phyloP scores from a whole-genome alignment of 176 grass and related monocot species.

The Melocanna baccifera region DNA sequence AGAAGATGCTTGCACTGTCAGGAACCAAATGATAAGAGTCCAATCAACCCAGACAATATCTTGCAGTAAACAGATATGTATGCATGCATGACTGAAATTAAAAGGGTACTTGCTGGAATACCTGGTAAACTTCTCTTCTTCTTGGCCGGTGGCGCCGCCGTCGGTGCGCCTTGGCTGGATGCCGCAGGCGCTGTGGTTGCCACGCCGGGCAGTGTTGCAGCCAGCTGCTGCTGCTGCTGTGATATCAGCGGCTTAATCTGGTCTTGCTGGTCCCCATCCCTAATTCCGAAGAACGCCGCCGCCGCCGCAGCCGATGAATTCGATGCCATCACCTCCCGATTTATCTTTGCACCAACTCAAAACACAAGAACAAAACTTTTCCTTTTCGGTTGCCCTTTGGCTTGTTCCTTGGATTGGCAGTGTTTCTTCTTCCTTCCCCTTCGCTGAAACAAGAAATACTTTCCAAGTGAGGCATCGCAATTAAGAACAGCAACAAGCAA shows the following conservation, averaged over 20 bases:
- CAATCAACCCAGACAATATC: conserved; percentile 50
- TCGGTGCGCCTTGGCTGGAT: conserved; percentile 1
- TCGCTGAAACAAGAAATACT: conserved; percentile 35
- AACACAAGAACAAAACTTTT: background rate
- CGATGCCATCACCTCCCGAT: conserved; percentile 63
- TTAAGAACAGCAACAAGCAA: conserved; percentile 11
- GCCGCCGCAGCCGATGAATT: conserved; percentile 64
- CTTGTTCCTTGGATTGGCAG: conserved; percentile 30
- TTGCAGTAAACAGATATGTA: background rate
- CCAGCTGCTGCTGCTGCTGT: conserved; percentile 54
- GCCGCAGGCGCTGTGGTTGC: conserved; percentile 13
- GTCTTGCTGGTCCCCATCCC: conserved; percentile 80
- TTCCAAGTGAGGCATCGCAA: conserved; percentile 45
- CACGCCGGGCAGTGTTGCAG: conserved; percentile 29
- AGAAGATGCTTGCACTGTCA: conserved; percentile 41
- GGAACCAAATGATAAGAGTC: conserved; percentile 48
- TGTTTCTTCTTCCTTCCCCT: conserved; percentile 29
- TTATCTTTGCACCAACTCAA: conserved; percentile 26
- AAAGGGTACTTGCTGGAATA: conserved; percentile 56
- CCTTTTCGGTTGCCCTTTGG: conserved; percentile 1
- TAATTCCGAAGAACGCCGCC: conserved; percentile 78
- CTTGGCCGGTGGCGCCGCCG: conserved; percentile 57
- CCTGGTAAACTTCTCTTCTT: conserved; percentile 92
- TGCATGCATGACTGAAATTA: conserved; percentile 43
- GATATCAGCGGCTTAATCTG: conserved; percentile 74